phyloP scores from a whole-genome alignment of 2,329 filamentous ascomycete genomes.

The Leptographium procerum region DNA sequence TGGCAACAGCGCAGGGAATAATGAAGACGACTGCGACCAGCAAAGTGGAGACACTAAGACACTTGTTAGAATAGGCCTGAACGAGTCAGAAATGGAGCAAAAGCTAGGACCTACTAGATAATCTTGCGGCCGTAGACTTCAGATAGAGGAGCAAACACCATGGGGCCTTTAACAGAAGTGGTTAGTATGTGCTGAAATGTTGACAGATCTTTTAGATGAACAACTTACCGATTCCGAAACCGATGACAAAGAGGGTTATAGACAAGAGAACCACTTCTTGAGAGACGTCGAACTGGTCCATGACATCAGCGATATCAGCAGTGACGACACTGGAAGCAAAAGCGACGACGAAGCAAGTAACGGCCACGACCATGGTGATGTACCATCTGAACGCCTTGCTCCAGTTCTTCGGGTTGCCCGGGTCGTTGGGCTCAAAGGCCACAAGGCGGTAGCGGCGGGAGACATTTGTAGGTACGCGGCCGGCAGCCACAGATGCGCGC shows the following conservation, averaged over 20 bases:
- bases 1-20: conserved; percentile 65
- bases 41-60: conserved; percentile 43
- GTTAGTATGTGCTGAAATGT: not conserved
- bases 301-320: conserved; percentile 56
- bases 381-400: conserved; percentile 69
- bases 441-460: conserved; percentile 39
- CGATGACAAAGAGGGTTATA: conserved; percentile 68
- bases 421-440: conserved; percentile 56
- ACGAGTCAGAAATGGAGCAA: not conserved
- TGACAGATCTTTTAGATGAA: not conserved
- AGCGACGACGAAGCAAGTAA: conserved; percentile 64
- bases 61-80: not conserved
- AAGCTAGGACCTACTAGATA: conserved; percentile 45
- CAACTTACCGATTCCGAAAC: conserved; percentile 56
- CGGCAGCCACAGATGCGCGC: conserved; percentile 14
- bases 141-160: conserved; percentile 67
- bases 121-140: conserved; percentile 62
- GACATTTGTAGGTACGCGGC: conserved; percentile 8
- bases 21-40: conserved; percentile 64
- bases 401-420: conserved; percentile 80
- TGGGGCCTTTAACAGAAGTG: conserved; percentile 49
- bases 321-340: conserved; percentile 67
- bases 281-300: conserved; percentile 53
- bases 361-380: conserved; percentile 72
- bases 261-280: conserved; percentile 61